Evolutionary conservation across 1,284 basidiomycete genomes (phyloP), one percentile per base, ranked within the genome.

Genomic region (Tilletia horrida): DNA sequence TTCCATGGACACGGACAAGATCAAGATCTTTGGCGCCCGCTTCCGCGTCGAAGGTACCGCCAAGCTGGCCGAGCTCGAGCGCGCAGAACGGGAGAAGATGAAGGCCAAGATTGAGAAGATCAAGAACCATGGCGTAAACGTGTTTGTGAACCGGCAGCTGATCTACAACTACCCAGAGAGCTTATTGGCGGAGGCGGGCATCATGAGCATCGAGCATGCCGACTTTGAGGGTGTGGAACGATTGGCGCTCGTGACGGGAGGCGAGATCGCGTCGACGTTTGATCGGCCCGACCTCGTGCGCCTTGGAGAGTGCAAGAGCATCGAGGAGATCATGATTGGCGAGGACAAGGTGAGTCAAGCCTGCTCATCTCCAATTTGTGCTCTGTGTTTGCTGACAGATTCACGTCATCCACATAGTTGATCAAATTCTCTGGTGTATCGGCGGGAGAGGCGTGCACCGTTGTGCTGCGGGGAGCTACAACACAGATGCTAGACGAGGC

Each of bases 161-260:
- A 93, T 99, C 84, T 99, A 98, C 88, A 98, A 99, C 86, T 98
- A 97, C 83, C 96, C 96, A 55, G 96, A 98, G 83, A 91, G 90
- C 1, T 85, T 99, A 0, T 87, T 99, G 21, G 87, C 95, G 11
- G 95, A 97, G 78, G 89, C 90, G 67, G 95, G 95, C 66, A 93
- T 98, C 83, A 86, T 97, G 88, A 89, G 89, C 66, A 98, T 98
- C 75, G 96, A 99, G 82, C 96, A 99, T 80, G 96, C 96, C 29
- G 95, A 98, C 83, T 99, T 99, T 80, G 96, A 99, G 82, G 96
- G 96, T 69, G 96, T 99, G 9, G 96, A 99, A 84, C 87, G 96
- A 31, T 82, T 98, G 44, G 93, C 93, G 0, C 86, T 99, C 4
- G 96, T 99, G 25, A 97, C 95, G 14, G 96, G 96, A 18, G 96